Evolutionary conservation across 306 rosid genomes (phyloP), one percentile per base, ranked within the genome.

Genomic region (Aeschynomene evenia): DNA sequence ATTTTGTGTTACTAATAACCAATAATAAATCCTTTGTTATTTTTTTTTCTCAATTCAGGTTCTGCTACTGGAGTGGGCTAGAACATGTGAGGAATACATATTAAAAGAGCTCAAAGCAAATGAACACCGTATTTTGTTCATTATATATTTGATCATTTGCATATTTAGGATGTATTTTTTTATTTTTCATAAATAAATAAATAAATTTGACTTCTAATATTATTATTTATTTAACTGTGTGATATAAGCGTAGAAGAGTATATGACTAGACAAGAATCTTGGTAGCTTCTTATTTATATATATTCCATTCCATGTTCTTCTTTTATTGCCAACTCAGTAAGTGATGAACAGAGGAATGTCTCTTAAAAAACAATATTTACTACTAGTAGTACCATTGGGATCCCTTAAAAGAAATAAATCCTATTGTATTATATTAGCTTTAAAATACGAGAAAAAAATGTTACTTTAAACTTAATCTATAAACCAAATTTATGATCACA

Each of bases 21-120:
- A 51, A 28, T 49, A 37, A 15, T 56, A 39, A 46, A 66, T 36
- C 43, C 22, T 21, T 37, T 6, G 50, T 37, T 71, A 14, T 64
- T 49, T 19, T 43, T 55, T 24, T 21, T 28, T 68, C 48, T 28
- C 19, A 31, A 42, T 39, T 33, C 82, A 87, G 95, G 92, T 61
- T 83, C 85, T 46, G 70, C 77, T 74, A 19, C 74, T 21, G 83
- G 77, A 64, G 19, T 58, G 39, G 98, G 64, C 73, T 10, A 39
- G 96, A 85, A 71, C 91, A n/a, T n/a, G n/a, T n/a, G n/a, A n/a
- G n/a, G n/a, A n/a, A n/a, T n/a, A n/a, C n/a, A n/a, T n/a, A n/a
- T n/a, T n/a, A n/a, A n/a, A n/a, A n/a, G n/a, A n/a, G n/a, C n/a
- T n/a, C n/a, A n/a, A n/a, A n/a, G n/a, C n/a, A n/a, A n/a, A n/a